Conservation (phyloP, 169 alveolate genomes). For the Plasmodium inui region DNA sequence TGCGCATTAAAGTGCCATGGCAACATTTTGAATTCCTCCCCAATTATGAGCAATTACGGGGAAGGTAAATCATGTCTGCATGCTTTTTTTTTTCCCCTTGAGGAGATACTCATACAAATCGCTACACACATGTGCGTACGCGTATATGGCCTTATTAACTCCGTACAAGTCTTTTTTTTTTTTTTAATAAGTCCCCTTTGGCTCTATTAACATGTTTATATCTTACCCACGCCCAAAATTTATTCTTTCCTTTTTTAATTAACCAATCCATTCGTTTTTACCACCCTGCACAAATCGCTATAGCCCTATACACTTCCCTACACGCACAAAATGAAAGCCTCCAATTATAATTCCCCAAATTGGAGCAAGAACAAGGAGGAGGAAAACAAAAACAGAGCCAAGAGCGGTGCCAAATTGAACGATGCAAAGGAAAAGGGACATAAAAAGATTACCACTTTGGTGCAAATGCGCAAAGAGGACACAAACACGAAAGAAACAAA, state of each 20-base stretch:
- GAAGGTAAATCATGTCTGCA: neutral
- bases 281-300: neutral
- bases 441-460: neutral
- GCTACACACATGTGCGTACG: neutral
- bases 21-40: neutral
- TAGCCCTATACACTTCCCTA: neutral
- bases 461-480: neutral
- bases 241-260: neutral
- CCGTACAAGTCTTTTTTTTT: neutral
- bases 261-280: neutral
- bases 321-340: constrained; percentile 10
- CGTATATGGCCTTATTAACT: neutral
- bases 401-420: neutral
- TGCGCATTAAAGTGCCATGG: neutral
- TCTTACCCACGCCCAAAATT: neutral
- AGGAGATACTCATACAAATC: neutral
- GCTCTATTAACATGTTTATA: neutral
- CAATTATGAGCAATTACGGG: neutral
- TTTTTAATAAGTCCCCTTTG: neutral
- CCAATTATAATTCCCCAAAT: neutral
- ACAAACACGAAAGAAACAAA: neutral
- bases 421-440: constrained; percentile 5
- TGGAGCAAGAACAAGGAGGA: constrained; percentile 1
- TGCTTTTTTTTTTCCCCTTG: neutral
- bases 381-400: neutral